Percentiles rank a stretch among this genome's conserved stretches.
Conservation (phyloP, 305 asterid genomes). For the Fraxinus platypoda region DNA sequence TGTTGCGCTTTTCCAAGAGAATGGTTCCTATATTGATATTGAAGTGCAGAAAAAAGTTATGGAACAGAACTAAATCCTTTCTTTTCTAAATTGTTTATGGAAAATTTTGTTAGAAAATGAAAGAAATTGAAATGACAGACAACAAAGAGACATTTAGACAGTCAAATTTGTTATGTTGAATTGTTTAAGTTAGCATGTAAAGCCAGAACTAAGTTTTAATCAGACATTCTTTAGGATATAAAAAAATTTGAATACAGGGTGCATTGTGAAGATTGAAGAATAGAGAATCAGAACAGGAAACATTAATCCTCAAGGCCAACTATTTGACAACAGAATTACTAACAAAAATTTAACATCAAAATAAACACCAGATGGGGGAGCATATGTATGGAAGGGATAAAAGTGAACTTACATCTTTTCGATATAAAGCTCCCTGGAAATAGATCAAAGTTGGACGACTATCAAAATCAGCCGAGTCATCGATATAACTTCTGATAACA, state of each 20-base stretch:
- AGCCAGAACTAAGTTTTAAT: background rate
- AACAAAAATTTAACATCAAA: background rate
- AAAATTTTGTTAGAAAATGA: background rate
- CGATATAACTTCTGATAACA: constrained; percentile 45
- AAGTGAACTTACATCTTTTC: constrained; percentile 74
- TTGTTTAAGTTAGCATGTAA: background rate
- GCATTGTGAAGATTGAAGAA: background rate
- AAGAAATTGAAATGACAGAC: background rate
- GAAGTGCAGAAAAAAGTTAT: background rate
- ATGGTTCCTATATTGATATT: background rate
- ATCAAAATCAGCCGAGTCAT: constrained; percentile 61
- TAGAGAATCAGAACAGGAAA: background rate
- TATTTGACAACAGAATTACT: background rate
- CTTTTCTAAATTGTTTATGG: background rate
- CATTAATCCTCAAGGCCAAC: background rate
- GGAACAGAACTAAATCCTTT: background rate
- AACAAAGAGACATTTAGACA: background rate
- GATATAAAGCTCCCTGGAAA: constrained; percentile 89
- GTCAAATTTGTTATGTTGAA: background rate
- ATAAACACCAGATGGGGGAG: background rate
- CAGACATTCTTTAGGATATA: background rate
- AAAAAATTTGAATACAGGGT: background rate
- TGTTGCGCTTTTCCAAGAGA: background rate
- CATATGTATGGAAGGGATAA: background rate
- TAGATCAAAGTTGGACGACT: constrained; percentile 73